Evolutionary conservation across 1,139 yeast genomes (phyloP), one percentile per base, ranked within the genome.

Genomic region (Meyerozyma guilliermondii): DNA sequence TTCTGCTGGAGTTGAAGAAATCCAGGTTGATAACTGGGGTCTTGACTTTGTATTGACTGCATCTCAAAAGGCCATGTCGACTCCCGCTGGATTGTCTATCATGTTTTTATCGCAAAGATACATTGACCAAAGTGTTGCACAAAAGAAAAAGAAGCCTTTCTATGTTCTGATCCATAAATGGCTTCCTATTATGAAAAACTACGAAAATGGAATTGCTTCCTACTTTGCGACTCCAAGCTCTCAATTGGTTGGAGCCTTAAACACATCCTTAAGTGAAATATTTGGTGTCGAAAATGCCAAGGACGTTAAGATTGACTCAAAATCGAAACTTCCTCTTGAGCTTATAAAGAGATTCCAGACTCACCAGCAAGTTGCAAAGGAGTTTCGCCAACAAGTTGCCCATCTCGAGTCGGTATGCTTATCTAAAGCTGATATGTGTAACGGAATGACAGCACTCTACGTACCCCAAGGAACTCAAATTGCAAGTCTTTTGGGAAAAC

Each of bases 21-120:
- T 50, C 11, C 42, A 46, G 37, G 41, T 49, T 24, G 46, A 43
- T 26, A 40, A 46, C 26, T 50, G 51, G 53, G 47, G 42, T 3
- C 41, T 50, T 11, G 54, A 50, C 38, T 38, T 47, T 33, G 49
- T 43, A 11, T 46, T 45, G 40, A 39, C 49, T 24, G 42, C 47
- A 20, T 43, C 31, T 11, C 42, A 40, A 23, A 40, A 40, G 34
- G 42, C 40, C 10, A 23, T 40, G 39, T 26, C 30, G 20, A 36
- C 42, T 8, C 42, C 42, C 5, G 39, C 40, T n/a, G 42, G 42
- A 27, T 37, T 40, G 31, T 30, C 36, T 28, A 31, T 40, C 27
- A 30, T 37, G 42, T 36, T 36, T 22, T 29, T 38, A 6, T 36
- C 40, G 24, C 39, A 40, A 35, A 9, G 40, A 11, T 38, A 34